phyloP scores from a whole-genome alignment of 805 yeast species.

The Hanseniaspora mollemarum region DNA sequence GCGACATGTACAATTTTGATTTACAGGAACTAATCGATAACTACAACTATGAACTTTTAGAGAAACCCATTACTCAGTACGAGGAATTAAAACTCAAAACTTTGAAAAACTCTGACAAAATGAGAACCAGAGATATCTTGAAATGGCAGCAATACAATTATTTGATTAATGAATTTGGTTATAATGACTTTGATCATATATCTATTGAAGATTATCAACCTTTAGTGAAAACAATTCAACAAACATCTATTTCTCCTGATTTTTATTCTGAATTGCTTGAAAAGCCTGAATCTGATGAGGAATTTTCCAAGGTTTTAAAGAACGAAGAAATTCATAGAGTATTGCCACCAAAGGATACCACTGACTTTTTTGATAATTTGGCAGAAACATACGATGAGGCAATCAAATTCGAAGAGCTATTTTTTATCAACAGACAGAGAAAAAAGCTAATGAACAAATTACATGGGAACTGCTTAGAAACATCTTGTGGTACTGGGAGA shows the following conservation, averaged over 20 bases:
- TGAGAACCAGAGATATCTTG: constrained; percentile 53
- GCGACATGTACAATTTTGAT: constrained; percentile 39
- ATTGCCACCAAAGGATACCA: constrained; percentile 67
- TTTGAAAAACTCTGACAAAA: constrained; percentile 38
- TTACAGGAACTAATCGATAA: constrained; percentile 51
- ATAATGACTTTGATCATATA: constrained; percentile 27
- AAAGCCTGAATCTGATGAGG: constrained; percentile 17
- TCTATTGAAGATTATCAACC: constrained; percentile 25
- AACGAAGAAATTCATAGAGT: constrained; percentile 27
- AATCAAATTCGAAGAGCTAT: constrained; percentile 47
- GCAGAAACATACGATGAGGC: constrained; percentile 75
- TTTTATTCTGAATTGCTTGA: constrained; percentile 15
- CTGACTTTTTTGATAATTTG: constrained; percentile 60
- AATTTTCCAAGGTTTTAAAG: constrained; percentile 16
- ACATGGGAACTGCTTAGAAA: constrained; percentile 84
- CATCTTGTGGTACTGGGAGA: constrained; percentile 93
- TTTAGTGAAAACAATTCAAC: constrained; percentile 28
- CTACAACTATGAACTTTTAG: constrained; percentile 27
- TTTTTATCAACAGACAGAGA: constrained; percentile 47
- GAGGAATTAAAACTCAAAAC: constrained; percentile 53
- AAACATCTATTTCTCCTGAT: constrained; percentile 12
- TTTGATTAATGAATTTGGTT: constrained; percentile 35
- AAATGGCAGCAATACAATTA: constrained; percentile 49
- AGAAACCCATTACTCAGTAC: constrained; percentile 40
- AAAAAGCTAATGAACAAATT: constrained; percentile 69